phyloP scores from a whole-genome alignment of 2,329 filamentous ascomycete species.

The Herpotrichia juniperi region DNA sequence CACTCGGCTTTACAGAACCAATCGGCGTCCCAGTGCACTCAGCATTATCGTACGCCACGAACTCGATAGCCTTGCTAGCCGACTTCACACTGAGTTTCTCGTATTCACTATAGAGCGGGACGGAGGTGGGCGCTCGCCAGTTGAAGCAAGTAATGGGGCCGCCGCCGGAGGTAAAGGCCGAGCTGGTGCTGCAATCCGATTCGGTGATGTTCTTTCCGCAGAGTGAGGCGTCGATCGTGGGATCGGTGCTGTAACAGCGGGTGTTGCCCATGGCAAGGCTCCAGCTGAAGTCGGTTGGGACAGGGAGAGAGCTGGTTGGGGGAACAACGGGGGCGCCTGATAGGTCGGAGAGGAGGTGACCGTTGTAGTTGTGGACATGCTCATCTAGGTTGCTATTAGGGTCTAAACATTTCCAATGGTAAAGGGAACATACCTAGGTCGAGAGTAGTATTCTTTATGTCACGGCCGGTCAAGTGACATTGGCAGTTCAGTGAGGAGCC shows the following conservation, averaged over 20 bases:
- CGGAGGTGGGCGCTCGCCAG: not conserved
- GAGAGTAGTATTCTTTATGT: slow-evolving; percentile 1
- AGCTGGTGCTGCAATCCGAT: not conserved
- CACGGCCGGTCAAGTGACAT: not conserved
- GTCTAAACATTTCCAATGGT: not conserved
- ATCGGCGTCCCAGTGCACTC: slow-evolving; percentile 2
- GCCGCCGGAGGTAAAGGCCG: not conserved
- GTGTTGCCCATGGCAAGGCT: not conserved
- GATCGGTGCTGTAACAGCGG: not conserved
- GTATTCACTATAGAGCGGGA: not conserved
- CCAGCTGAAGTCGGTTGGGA: slow-evolving; percentile 10
- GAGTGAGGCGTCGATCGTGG: not conserved
- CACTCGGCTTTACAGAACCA: not conserved
- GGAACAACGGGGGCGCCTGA: slow-evolving; percentile 8
- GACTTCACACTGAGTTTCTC: not conserved
- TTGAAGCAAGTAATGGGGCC: not conserved
- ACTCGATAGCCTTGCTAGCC: not conserved
- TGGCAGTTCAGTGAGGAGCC: slow-evolving; percentile 5
- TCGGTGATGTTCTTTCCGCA: not conserved
- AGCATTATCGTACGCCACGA: slow-evolving; percentile 5
- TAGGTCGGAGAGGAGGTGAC: slow-evolving; percentile 17
- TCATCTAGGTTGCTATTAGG: slow-evolving; percentile 7
- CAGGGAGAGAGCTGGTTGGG: not conserved
- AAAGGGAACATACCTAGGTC: not conserved
- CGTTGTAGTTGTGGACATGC: slow-evolving; percentile 14